Conservation (phyloP, 73 alveolate species). For the Paramecium tetraurelia region DNA sequence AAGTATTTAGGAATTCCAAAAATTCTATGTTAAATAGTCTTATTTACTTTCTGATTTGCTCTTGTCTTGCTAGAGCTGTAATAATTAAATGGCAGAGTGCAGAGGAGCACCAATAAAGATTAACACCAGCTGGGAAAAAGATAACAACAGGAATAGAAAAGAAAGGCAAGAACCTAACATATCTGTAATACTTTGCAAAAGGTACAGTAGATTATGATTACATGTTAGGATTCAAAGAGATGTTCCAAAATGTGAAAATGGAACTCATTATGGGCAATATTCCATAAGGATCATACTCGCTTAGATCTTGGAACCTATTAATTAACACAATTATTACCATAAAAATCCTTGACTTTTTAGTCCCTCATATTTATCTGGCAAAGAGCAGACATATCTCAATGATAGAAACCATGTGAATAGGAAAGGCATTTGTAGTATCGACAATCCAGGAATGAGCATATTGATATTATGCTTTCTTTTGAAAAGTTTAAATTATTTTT, state of each 20-base stretch:
- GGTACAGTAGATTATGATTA: constrained; percentile 61
- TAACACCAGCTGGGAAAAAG: constrained; percentile 87
- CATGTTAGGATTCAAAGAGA: constrained; percentile 79
- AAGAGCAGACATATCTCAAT: constrained; percentile 70
- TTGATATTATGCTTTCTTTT: constrained; percentile 74
- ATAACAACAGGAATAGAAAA: constrained; percentile 81
- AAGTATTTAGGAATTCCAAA: constrained; percentile 82
- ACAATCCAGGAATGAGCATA: constrained; percentile 62
- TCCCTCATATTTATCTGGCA: constrained; percentile 71
- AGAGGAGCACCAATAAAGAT: constrained; percentile 78
- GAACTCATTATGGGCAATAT: constrained; percentile 80
- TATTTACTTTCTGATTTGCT: constrained; percentile 62
- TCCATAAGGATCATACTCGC: constrained; percentile 87
- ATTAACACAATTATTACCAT: constrained; percentile 57
- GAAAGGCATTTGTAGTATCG: constrained; percentile 78
- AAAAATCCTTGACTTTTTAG: constrained; percentile 83
- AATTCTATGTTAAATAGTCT: neutral
- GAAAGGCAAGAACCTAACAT: constrained; percentile 71
- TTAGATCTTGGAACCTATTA: constrained; percentile 72
- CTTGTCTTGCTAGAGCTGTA: constrained; percentile 61
- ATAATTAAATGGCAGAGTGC: constrained; percentile 70
- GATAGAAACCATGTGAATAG: constrained; percentile 78
- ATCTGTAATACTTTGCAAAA: constrained; percentile 61
- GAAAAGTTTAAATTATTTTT: constrained; percentile 63
- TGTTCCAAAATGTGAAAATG: constrained; percentile 63